Percentiles rank a stretch among this genome's conserved stretches.
phyloP scores from a whole-genome alignment of 352 stramenopile genomes.

The Phytophthora quininea region DNA sequence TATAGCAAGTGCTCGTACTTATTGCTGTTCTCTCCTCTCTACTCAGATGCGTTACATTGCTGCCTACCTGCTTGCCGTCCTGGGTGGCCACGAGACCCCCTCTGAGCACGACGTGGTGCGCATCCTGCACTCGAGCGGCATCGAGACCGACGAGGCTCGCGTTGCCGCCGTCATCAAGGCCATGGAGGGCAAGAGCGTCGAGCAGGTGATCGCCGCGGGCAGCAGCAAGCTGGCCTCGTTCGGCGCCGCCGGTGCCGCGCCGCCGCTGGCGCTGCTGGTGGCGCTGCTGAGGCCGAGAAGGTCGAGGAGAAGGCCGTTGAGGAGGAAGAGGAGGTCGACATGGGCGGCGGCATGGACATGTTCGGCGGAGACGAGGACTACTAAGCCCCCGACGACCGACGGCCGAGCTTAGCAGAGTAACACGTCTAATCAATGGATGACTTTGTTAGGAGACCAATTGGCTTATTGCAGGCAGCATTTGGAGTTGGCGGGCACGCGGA shows the following conservation, averaged over 20 bases:
- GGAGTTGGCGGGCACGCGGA: constrained; percentile 42
- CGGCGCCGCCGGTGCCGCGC: constrained; percentile 60
- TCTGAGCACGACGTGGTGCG: constrained; percentile 90
- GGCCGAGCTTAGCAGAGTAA: constrained; percentile 40
- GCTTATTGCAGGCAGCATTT: constrained; percentile 66
- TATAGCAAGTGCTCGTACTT: no score
- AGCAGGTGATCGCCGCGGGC: constrained; percentile 84
- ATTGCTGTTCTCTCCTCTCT: background rate
- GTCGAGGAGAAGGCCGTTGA: constrained; percentile 78
- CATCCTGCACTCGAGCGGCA: constrained; percentile 91
- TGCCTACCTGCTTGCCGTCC: constrained; percentile 95
- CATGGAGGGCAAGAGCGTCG: constrained; percentile 83
- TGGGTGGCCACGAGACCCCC: constrained; percentile 92
- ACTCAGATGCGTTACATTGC: constrained; percentile 96
- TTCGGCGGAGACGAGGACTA: constrained; percentile 89
- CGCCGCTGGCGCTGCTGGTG: constrained; percentile 54
- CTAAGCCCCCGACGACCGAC: constrained; percentile 47
- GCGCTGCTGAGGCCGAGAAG: constrained; percentile 50
- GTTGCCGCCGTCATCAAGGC: constrained; percentile 78
- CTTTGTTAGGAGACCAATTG: constrained; percentile 56
- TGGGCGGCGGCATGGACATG: constrained; percentile 89
- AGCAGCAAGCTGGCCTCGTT: constrained; percentile 86
- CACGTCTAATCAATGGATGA: constrained; percentile 76
- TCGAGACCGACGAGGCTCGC: constrained; percentile 84
- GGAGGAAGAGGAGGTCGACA: constrained; percentile 87